These are phyloP conservation scores for Heterobasidion irregulare DNA, from an alignment of 1,284 basidiomycete species.

Conservation along the genomic window DNA sequence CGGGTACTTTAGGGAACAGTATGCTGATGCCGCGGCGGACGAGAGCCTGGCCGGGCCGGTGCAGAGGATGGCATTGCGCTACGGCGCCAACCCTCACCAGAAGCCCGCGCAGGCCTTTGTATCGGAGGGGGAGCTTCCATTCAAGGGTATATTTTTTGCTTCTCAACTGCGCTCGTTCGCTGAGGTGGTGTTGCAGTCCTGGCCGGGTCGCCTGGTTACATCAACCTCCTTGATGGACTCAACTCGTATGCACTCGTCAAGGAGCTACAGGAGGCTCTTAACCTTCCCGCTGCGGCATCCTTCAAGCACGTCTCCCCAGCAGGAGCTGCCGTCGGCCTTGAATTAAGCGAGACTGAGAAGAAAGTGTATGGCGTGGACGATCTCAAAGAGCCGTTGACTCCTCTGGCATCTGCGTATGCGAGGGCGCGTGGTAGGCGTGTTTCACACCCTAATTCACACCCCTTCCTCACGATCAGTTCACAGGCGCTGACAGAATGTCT, in stretches of 20 bases:
- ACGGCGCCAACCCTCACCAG: conserved; percentile 98
- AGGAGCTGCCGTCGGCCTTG: conserved; percentile 88
- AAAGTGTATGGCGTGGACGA: conserved; percentile 97
- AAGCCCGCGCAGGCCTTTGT: conserved; percentile 98
- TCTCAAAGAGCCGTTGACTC: conserved; percentile 82
- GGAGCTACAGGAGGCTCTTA: conserved; percentile 82
- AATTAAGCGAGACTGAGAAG: conserved; percentile 81
- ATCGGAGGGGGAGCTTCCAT: conserved; percentile 82
- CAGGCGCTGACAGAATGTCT: conserved; percentile 97
- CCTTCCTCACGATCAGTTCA: conserved; percentile 1
- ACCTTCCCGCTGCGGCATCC: conserved; percentile 91
- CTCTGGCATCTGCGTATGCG: conserved; percentile 90
- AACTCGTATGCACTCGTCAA: conserved; percentile 97
- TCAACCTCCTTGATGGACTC: conserved; percentile 97
- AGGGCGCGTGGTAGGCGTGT: conserved; percentile 72
- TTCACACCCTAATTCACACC: conserved; percentile 4
- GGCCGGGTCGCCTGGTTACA: conserved; percentile 95
- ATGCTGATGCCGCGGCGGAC: conserved; percentile 69
- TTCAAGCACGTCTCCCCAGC: conserved; percentile 99
- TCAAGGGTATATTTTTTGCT: conserved; percentile 61
- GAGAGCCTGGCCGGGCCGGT: conserved; percentile 55
- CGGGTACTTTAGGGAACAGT: conserved; percentile 95
- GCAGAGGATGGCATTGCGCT: conserved; percentile 84
- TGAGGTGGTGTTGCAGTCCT: conserved; percentile 45
- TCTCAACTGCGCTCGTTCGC: no score